These are phyloP conservation scores for Phytophthora constricta DNA, from an alignment of 352 stramenopile genomes.

Conservation along the genomic window DNA sequence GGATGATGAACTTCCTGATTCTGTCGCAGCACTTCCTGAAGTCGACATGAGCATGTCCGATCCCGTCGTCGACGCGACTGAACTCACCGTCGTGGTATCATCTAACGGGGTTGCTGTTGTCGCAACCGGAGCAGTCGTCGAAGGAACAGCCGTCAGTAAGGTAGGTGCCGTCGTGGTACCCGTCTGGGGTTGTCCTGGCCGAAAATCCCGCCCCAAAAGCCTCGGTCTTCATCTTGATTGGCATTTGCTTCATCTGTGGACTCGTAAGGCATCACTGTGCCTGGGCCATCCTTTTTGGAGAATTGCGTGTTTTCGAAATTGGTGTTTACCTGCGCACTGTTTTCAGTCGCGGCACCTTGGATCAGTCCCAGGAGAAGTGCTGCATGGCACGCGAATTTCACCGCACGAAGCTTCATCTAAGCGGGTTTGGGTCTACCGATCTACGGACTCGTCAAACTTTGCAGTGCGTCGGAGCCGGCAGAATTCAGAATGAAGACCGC, in stretches of 20 bases:
- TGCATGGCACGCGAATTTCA: slow-evolving; percentile 25
- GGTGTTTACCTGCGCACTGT: slow-evolving; percentile 9
- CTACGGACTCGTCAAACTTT: slow-evolving; percentile 19
- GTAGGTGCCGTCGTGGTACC: not conserved
- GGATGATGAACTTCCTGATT: slow-evolving; percentile 5
- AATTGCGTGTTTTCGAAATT: slow-evolving; percentile 34
- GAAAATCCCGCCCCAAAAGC: slow-evolving; percentile 24
- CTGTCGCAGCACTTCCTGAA: slow-evolving; percentile 1
- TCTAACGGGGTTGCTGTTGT: not conserved
- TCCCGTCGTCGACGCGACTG: not conserved
- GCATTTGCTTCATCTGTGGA: slow-evolving; percentile 10
- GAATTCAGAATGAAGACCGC: slow-evolving; percentile 35
- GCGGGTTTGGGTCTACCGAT: not conserved
- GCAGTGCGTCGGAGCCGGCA: slow-evolving; percentile 21
- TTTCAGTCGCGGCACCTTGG: slow-evolving; percentile 12
- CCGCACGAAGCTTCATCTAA: slow-evolving; percentile 34
- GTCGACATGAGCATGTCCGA: too few relatives aligned
- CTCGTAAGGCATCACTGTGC: not conserved
- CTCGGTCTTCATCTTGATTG: slow-evolving; percentile 30
- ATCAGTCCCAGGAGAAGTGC: slow-evolving; percentile 26
- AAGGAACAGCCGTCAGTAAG: not conserved
- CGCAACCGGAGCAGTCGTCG: not conserved
- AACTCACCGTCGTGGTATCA: not conserved
- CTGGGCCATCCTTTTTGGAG: slow-evolving; percentile 4
- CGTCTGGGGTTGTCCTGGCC: slow-evolving; percentile 1